Evolutionary conservation across 495 filamentous ascomycete genomes (phyloP).

Genomic region (Chaetomium fimeti): DNA sequence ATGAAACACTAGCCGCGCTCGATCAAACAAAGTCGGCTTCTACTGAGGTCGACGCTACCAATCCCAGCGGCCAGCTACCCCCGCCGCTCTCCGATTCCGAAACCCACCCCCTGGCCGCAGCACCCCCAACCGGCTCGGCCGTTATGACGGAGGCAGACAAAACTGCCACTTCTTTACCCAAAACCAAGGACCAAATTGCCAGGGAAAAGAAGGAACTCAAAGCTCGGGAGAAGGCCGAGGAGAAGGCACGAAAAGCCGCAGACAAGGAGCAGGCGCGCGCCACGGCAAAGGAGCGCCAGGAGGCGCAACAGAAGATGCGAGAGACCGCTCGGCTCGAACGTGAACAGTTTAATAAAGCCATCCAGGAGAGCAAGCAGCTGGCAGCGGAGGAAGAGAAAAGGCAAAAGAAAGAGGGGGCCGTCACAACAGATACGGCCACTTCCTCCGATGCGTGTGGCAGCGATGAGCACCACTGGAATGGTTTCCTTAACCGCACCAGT

Average conservation of each 20-base stretch:
- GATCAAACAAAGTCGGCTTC: conserved; percentile 64
- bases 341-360: conserved; percentile 40
- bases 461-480: conserved; percentile 13
- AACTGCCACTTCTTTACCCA: conserved; percentile 38
- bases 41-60: conserved; percentile 25
- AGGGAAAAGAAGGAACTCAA: conserved; percentile 53
- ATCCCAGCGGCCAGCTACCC: conserved; percentile 10
- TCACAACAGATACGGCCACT: background rate
- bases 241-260: conserved; percentile 64
- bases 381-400: conserved; percentile 43
- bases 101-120: conserved; percentile 31
- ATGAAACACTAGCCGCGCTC: conserved; percentile 53
- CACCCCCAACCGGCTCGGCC: conserved; percentile 34
- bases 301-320: conserved; percentile 35
- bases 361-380: conserved; percentile 46
- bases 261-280: conserved; percentile 65
- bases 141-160: conserved; percentile 32
- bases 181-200: conserved; percentile 55
- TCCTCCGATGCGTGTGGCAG: background rate
- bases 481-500: conserved; percentile 42
- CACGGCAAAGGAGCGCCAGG: conserved; percentile 50
- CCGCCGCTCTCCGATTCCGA: conserved; percentile 35
- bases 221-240: conserved; percentile 63
- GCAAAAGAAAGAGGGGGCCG: conserved; percentile 35
- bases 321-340: conserved; percentile 41